Conservation (phyloP, 2,329 filamentous ascomycete genomes). For the Diaporthe sp. region DNA sequence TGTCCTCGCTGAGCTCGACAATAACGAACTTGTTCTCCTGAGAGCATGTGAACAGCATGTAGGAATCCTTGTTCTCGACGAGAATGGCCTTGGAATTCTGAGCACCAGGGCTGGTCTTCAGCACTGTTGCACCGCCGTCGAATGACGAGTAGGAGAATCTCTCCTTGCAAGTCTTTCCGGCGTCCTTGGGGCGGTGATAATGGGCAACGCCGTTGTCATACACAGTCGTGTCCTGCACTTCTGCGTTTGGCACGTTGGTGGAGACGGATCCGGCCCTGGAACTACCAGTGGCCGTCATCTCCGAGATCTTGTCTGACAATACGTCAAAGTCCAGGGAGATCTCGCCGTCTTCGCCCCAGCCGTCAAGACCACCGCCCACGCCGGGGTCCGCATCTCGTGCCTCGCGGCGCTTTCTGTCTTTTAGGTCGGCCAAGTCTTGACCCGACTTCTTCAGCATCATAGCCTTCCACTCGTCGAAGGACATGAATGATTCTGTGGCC, state of each 20-base stretch:
- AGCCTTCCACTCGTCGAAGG: conserved; percentile 98
- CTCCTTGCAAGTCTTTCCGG: conserved; percentile 97
- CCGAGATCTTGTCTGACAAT: conserved; percentile 57
- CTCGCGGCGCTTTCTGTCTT: conserved; percentile 69
- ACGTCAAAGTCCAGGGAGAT: conserved; percentile 72
- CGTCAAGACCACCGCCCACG: conserved; percentile 76
- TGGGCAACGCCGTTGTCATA: conserved; percentile 62
- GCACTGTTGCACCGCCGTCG: conserved; percentile 91
- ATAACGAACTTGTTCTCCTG: conserved; percentile 92
- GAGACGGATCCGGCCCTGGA: conserved; percentile 29
- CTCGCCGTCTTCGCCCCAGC: conserved; percentile 87
- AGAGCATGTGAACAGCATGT: conserved; percentile 94
- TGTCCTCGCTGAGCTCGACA: conserved; percentile 88
- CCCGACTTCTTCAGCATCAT: conserved; percentile 89
- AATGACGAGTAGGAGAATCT: conserved; percentile 98
- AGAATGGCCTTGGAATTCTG: conserved; percentile 91
- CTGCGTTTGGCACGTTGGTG: conserved; percentile 36
- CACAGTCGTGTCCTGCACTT: conserved; percentile 54
- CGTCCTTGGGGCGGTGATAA: conserved; percentile 83
- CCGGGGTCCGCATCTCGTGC: conserved; percentile 59
- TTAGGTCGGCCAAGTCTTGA: conserved; percentile 75
- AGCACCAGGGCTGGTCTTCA: conserved; percentile 88
- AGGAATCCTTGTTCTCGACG: conserved; percentile 97
- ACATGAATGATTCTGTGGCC: conserved; percentile 78
- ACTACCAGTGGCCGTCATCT: conserved; percentile 49